Conservation (phyloP, 768 basidiomycete genomes). For the Lactarius evosmus region DNA sequence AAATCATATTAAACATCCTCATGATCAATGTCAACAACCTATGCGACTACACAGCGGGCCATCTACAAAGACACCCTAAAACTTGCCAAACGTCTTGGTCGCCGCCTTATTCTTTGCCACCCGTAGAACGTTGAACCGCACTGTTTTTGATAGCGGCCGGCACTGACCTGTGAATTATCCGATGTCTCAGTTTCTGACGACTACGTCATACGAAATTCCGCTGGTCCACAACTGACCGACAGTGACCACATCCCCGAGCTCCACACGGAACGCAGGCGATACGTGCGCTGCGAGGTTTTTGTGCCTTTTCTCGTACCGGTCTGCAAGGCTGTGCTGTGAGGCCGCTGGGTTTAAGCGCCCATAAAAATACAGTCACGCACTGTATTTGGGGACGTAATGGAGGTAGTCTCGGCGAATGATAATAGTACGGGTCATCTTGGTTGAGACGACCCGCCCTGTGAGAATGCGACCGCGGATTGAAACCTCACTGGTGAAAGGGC, state of each 20-base stretch:
- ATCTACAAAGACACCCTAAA: slow-evolving; percentile 44
- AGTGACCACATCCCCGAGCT: slow-evolving; percentile 89
- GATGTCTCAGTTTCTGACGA: slow-evolving; percentile 8
- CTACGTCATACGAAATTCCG: background rate
- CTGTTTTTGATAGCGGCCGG: slow-evolving; percentile 97
- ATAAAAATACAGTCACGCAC: slow-evolving; percentile 45
- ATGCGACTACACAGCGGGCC: slow-evolving; percentile 24
- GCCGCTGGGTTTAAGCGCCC: background rate
- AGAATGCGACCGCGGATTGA: slow-evolving; percentile 99
- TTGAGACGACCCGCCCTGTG: slow-evolving; percentile 95
- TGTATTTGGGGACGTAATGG: slow-evolving; percentile 98
- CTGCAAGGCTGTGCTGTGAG: slow-evolving; percentile 38
- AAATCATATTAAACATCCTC: slow-evolving; percentile 27
- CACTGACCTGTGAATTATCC: slow-evolving; percentile 71
- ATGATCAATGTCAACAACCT: slow-evolving; percentile 35
- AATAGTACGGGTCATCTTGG: slow-evolving; percentile 99
- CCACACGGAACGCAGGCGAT: slow-evolving; percentile 98
- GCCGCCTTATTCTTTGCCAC: slow-evolving; percentile 92
- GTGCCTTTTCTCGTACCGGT: slow-evolving; percentile 98
- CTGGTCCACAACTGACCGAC: slow-evolving; percentile 62
- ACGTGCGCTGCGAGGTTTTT: slow-evolving; percentile 97
- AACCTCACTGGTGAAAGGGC: slow-evolving; percentile 95
- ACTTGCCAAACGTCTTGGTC: slow-evolving; percentile 92
- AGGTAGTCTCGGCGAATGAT: slow-evolving; percentile 94
- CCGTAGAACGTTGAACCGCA: slow-evolving; percentile 98